Evolutionary conservation across 148 eudicot genomes (phyloP).

Genomic region (Camellia japonica): DNA sequence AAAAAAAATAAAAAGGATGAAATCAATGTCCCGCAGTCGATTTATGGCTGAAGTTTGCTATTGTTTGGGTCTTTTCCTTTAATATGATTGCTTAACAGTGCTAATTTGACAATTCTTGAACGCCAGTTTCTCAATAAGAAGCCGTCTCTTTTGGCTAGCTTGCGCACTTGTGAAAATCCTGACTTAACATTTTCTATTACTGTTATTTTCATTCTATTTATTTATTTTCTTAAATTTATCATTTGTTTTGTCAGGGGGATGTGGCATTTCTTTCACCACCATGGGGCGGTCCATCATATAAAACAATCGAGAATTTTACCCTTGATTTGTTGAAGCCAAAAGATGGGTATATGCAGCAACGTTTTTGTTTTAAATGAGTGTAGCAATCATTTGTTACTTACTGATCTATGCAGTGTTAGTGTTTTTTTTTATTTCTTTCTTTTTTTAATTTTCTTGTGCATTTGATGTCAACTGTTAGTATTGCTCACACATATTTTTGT

Average conservation of each 20-base stretch:
- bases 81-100: background rate
- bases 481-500: background rate
- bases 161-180: background rate
- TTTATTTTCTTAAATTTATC: background rate
- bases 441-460: background rate
- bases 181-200: background rate
- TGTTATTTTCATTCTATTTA: background rate
- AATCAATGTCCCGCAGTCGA: no score
- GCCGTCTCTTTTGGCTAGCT: background rate
- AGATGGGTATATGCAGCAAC: conserved; percentile 39
- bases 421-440: background rate
- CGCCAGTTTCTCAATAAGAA: background rate
- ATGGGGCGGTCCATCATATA: conserved; percentile 60
- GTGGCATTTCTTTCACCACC: conserved; percentile 53
- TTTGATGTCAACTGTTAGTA: background rate
- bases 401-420: background rate
- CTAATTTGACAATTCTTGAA: background rate
- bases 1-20: no score
- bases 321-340: conserved; percentile 52
- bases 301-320: conserved; percentile 31
- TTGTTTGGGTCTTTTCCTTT: background rate
- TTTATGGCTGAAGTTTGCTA: background rate
- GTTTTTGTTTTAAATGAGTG: background rate
- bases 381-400: background rate
- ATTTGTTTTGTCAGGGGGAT: conserved; percentile 36